Evolutionary conservation across 306 rosid species (phyloP).

Genomic region (Prosopis cineraria): DNA sequence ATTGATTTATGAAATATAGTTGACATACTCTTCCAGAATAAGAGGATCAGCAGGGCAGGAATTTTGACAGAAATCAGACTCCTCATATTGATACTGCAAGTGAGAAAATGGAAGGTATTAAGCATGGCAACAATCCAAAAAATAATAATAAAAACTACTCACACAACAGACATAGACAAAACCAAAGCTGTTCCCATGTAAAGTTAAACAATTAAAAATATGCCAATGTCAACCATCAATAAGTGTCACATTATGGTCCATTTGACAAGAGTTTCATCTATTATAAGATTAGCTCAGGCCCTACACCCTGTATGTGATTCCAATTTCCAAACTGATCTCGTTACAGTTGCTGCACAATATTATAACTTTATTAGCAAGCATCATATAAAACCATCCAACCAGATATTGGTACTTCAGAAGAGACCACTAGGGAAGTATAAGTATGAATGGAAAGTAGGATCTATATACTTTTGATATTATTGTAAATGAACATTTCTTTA

Average conservation of each 20-base stretch:
- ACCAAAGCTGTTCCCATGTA: conserved; percentile 1
- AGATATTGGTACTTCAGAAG: not conserved
- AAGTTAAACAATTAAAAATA: conserved; percentile 23
- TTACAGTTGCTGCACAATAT: not conserved
- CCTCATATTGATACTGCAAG: conserved; percentile 57
- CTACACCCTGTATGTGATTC: not conserved
- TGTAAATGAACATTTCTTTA: not conserved
- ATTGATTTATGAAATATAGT: conserved; percentile 4
- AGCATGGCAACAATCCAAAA: conserved; percentile 16
- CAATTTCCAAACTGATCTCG: conserved; percentile 29
- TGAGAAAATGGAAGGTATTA: conserved; percentile 5
- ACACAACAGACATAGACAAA: not conserved
- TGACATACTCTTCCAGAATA: conserved; percentile 56
- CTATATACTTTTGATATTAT: not conserved
- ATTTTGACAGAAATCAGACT: conserved; percentile 43
- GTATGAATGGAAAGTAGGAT: not conserved
- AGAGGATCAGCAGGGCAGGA: conserved; percentile 34
- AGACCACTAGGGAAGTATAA: not conserved
- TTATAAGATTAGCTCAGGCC: not conserved
- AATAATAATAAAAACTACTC: conserved; percentile 10
- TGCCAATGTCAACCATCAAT: conserved; percentile 18
- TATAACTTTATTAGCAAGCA: not conserved
- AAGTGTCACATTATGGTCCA: not conserved
- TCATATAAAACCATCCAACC: conserved; percentile 9
- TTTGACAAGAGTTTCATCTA: not conserved